Evolutionary conservation across 2,329 filamentous ascomycete species (phyloP), one percentile per base, ranked within the genome.

Genomic region (Sclerotinia spermophila): DNA sequence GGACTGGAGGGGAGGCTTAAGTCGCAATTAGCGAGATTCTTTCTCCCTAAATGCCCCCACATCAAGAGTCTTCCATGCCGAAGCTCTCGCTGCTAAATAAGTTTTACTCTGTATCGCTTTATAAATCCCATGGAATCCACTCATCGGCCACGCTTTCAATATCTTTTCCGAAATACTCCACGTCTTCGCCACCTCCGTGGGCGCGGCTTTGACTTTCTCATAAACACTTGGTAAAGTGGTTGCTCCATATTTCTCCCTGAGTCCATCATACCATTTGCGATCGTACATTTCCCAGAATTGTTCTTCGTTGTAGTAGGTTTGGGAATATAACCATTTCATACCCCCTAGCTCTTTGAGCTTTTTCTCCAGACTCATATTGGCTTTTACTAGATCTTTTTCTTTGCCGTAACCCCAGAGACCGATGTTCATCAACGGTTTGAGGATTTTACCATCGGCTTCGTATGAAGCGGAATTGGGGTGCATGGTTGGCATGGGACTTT

Each of bases 391-490:
- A n/a, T 84, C 83, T 1, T 81, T 79, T 64, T 86, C 79, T 2
- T 90, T 88, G 11, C 92, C 92, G 90, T 92, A 96, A 45, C 92
- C 93, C 93, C 93, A 97, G 48, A 96, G 86, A n/a, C 88, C 88
- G 60, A 90, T 83, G 77, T 90, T 90, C 71, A 90, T 84, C 80
- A 88, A 86, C 72, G 80, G 82, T 75, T 74, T 80, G 68, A 75
- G 79, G 30, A 42, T 79, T 75, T 58, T 78, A 72, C 67, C 78
- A 45, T 74, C 78, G 24, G 64, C 27, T 55, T 76, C 73, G 10
- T 66, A 73, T 15, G 72, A 69, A 0, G 71, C 68, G 48, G 71
- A 76, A 48, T 79, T 76, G 1, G 79, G 78, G 71, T 80, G 78
- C 75, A 80, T 77, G 6, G 79, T 80, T 30, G 78, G 77, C 10